Conservation (phyloP, 345 rosid genomes). For the rapeseed (Brassica napus) region DNA sequence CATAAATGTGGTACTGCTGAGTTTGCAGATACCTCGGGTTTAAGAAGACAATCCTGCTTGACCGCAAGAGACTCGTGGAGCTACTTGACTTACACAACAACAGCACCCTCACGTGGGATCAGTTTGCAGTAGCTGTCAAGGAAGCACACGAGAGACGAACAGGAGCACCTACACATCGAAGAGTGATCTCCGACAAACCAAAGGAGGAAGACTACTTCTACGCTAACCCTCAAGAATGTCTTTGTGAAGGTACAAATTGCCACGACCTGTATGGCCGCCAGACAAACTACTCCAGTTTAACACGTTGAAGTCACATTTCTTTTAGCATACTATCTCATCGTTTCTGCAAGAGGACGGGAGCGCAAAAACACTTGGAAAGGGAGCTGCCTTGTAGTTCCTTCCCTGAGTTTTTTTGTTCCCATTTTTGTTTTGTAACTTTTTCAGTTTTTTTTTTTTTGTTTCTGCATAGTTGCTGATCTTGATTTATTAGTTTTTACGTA, state of each 20-base stretch:
- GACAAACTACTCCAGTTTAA: constrained; percentile 37
- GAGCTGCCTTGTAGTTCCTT: constrained; percentile 25
- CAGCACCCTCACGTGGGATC: constrained; percentile 69
- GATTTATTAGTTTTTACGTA: constrained; percentile 34
- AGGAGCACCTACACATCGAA: constrained; percentile 72
- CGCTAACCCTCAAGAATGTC: constrained; percentile 94
- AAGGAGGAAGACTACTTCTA: constrained; percentile 99
- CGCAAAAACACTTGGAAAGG: constrained; percentile 27
- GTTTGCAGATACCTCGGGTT: constrained; percentile 77
- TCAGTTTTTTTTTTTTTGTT: constrained; percentile 1
- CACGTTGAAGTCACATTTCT: constrained; percentile 20
- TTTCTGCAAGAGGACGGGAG: constrained; percentile 29
- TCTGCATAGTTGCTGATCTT: constrained; percentile 40
- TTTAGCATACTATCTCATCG: constrained; percentile 30
- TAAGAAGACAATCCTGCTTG: constrained; percentile 65
- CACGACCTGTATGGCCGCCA: constrained; percentile 48
- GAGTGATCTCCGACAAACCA: constrained; percentile 72
- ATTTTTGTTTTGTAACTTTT: constrained; percentile 36
- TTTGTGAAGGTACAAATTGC: constrained; percentile 67
- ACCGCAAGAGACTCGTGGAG: constrained; percentile 75
- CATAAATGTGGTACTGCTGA: not conserved
- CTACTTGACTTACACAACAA: constrained; percentile 74
- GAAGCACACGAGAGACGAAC: constrained; percentile 62
- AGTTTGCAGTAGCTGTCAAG: constrained; percentile 62
- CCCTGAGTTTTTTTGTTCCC: constrained; percentile 9